Evolutionary conservation across 1,139 yeast species (phyloP).

Genomic region (Saccharomyces hybrid): DNA sequence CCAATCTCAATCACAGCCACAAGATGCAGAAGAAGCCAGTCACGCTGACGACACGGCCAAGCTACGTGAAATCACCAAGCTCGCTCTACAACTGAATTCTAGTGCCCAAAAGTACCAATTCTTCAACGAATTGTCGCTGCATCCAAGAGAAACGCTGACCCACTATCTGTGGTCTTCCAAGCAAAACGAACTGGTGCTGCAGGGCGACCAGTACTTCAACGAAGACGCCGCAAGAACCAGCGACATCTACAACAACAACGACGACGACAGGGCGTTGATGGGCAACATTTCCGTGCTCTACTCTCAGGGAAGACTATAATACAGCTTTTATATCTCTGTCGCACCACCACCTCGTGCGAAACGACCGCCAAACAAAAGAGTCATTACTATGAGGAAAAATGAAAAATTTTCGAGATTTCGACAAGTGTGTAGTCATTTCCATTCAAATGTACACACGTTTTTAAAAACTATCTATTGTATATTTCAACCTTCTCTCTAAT

Average conservation of each 20-base stretch:
- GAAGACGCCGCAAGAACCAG: conserved; percentile 86
- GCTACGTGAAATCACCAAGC: conserved; percentile 15
- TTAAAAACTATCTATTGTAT: background rate
- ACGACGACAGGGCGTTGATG: conserved; percentile 53
- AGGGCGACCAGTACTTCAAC: conserved; percentile 83
- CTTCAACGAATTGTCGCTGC: conserved; percentile 61
- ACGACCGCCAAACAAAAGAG: background rate
- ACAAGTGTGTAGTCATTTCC: background rate
- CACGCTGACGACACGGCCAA: conserved; percentile 22
- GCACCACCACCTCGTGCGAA: background rate
- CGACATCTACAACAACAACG: conserved; percentile 54
- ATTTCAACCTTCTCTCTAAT: background rate
- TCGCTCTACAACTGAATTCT: conserved; percentile 43
- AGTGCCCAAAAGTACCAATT: conserved; percentile 62
- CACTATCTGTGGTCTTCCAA: conserved; percentile 70
- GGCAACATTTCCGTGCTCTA: conserved; percentile 66
- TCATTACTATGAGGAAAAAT: background rate
- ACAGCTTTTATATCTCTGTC: too few relatives aligned
- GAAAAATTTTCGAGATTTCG: background rate
- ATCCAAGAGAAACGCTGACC: conserved; percentile 70
- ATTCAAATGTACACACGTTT: background rate
- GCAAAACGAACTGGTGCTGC: conserved; percentile 64
- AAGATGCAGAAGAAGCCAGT: conserved; percentile 42
- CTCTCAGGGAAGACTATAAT: conserved; percentile 40
- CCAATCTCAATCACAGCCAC: conserved; percentile 12